Base-by-base conservation (phyloP, 2,329 filamentous ascomycete species). In the Hypoxylon sp. region DNA sequence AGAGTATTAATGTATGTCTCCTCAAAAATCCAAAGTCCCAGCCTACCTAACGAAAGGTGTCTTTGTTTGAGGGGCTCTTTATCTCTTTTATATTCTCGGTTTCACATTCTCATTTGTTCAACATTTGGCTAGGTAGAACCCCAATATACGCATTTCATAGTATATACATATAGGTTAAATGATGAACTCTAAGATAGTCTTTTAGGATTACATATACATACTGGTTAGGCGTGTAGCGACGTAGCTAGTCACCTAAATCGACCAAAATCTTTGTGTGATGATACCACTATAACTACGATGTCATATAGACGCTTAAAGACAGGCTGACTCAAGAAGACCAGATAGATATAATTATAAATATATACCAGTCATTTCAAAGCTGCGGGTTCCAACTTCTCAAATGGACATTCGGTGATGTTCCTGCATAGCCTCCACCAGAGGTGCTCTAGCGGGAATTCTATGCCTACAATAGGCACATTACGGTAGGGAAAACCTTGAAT, bases 401-500 rank as follows among this genome's bases (percentile, higher is more conserved):
- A 9, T 17, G n/a, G 39, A n/a, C n/a, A 26, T 26, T 22, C 46
- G 22, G 46, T 8, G 14, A 5, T 22, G 14, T 44, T 44, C 39
- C 39, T 31, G 9, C 17, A 44, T 44, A 17, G 42, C 42, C 42
- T 47, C 17, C 17, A 19, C 6, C 11, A 37, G 3, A 37, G 13
- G 35, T 31, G 26, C 48, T 51, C 10, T 33, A 35, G 19, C 17
- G 33, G 33, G 39, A 46, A 35, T 55, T 44, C 35, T 9, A 31
- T 33, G 8, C 46, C 26, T n/a, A 47, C 14, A 37, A 9, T 14
- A 13, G 11, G 13, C 33, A 35, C 13, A 3, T 26, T 26, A 26
- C n/a, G n/a, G n/a, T n/a, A n/a, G 24, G 24, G n/a, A 62, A 48
- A 62, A 62, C 59, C 39, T 42, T 62, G 42, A 48, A 47, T 62